Conservation (phyloP, 495 filamentous ascomycete species). For the Xylaria intraflava region DNA sequence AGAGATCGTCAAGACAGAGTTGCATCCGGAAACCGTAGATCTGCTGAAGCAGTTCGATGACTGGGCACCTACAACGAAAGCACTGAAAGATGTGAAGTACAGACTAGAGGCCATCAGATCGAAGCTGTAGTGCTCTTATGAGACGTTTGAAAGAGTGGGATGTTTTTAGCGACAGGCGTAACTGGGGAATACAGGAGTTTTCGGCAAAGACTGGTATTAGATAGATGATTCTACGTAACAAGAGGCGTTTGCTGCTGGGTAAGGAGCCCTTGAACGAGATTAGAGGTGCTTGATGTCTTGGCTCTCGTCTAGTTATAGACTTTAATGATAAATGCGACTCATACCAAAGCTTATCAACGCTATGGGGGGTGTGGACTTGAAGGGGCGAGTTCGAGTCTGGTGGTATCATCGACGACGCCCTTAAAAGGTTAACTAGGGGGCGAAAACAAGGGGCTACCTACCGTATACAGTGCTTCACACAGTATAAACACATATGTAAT, state of each 20-base stretch:
- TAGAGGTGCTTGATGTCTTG: no score
- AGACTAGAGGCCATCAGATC: conserved; percentile 85
- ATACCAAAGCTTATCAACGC: no score
- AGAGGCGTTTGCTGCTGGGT: background rate
- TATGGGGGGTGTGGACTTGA: no score
- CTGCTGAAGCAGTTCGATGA: conserved; percentile 83
- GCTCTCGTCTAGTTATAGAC: no score
- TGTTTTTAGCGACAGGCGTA: background rate
- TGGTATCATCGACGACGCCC: no score
- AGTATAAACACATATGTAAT: no score
- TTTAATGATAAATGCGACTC: no score
- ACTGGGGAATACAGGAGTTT: conserved; percentile 8
- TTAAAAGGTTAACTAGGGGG: no score
- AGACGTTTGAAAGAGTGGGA: background rate
- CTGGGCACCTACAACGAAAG: conserved; percentile 86
- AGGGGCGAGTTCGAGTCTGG: no score
- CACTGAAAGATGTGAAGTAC: conserved; percentile 92
- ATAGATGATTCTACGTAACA: background rate
- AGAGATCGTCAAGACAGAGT: conserved; percentile 75
- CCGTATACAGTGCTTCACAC: no score
- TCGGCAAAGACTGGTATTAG: conserved; percentile 7
- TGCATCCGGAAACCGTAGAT: conserved; percentile 68
- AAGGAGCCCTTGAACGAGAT: no score
- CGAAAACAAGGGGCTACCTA: no score
- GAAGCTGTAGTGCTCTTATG: conserved; percentile 50